Percentiles rank a stretch among this genome's conserved stretches.
These are phyloP conservation scores for Neltuma alba DNA, from an alignment of 306 rosid genomes.

Conservation along the genomic window DNA sequence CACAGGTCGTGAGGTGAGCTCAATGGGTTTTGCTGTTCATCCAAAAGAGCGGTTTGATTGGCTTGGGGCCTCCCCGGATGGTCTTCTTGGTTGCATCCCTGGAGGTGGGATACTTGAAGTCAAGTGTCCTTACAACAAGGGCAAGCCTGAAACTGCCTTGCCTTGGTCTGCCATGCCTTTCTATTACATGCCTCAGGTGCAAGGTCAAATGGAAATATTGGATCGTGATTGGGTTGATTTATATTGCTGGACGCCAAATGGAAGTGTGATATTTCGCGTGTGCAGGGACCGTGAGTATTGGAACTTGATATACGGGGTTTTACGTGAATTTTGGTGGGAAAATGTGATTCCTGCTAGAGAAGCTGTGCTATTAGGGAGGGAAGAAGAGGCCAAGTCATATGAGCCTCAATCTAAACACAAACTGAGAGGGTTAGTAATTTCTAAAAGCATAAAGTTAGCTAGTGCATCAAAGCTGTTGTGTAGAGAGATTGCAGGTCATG, in stretches of 20 bases:
- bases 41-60: conserved; percentile 60
- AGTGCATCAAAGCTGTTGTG: conserved; percentile 72
- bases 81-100: conserved; percentile 66
- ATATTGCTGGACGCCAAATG: conserved; percentile 94
- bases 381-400: conserved; percentile 56
- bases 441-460: conserved; percentile 72
- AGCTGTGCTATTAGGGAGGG: conserved; percentile 56
- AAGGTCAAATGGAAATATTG: conserved; percentile 95
- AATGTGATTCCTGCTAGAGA: conserved; percentile 88
- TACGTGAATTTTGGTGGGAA: conserved; percentile 95
- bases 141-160: conserved; percentile 80
- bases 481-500: conserved; percentile 76
- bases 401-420: conserved; percentile 74
- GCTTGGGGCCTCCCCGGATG: conserved; percentile 98
- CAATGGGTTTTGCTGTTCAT: conserved; percentile 78
- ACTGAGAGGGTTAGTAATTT: conserved; percentile 71
- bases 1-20: conserved; percentile 72
- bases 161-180: conserved; percentile 93
- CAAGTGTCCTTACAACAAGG: conserved; percentile 94
- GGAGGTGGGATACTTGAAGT: conserved; percentile 85
- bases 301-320: conserved; percentile 71
- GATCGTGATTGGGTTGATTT: conserved; percentile 84
- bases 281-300: conserved; percentile 66
- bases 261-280: conserved; percentile 85
- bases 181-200: conserved; percentile 98